Conservation (phyloP, 768 basidiomycete species). For the Phlebiopsis gigantea region DNA sequence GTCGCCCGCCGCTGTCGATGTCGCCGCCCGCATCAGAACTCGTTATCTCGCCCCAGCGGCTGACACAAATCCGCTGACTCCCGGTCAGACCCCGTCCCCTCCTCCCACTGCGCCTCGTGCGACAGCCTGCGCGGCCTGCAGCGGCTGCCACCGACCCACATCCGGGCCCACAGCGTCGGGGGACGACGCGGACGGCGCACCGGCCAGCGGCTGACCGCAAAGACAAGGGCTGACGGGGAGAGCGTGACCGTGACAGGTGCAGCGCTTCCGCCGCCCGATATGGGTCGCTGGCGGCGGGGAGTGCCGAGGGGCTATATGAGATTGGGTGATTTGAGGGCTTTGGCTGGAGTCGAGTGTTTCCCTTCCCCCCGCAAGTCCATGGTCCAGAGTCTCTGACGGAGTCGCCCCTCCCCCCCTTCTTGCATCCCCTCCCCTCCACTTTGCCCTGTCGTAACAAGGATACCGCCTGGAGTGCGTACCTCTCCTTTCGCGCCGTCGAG, state of each 20-base stretch:
- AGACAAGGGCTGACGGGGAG: not conserved
- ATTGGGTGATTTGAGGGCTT: not conserved
- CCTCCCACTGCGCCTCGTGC: too few species aligned
- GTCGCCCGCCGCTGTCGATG: not conserved
- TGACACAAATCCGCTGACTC: not conserved
- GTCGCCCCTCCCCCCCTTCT: conserved; percentile 22
- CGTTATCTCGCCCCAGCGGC: not conserved
- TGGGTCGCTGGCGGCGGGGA: conserved; percentile 1
- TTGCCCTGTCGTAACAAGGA: conserved; percentile 47
- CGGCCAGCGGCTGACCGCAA: not conserved
- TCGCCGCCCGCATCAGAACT: not conserved
- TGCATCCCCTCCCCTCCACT: conserved; percentile 32
- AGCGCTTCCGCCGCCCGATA: not conserved
- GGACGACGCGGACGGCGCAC: not conserved
- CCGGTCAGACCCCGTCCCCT: not conserved
- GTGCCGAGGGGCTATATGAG: conserved; percentile 12
- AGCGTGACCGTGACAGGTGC: not conserved
- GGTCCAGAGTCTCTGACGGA: conserved; percentile 13
- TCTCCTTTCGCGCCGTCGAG: not conserved
- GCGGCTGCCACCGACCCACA: not conserved
- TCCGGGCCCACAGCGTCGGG: not conserved
- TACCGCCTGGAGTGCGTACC: conserved; percentile 41
- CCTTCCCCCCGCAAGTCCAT: conserved; percentile 11
- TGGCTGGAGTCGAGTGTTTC: conserved; percentile 1
- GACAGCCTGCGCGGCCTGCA: not conserved